Conservation (phyloP, 768 basidiomycete species). For the Coprinellus micaceus region DNA sequence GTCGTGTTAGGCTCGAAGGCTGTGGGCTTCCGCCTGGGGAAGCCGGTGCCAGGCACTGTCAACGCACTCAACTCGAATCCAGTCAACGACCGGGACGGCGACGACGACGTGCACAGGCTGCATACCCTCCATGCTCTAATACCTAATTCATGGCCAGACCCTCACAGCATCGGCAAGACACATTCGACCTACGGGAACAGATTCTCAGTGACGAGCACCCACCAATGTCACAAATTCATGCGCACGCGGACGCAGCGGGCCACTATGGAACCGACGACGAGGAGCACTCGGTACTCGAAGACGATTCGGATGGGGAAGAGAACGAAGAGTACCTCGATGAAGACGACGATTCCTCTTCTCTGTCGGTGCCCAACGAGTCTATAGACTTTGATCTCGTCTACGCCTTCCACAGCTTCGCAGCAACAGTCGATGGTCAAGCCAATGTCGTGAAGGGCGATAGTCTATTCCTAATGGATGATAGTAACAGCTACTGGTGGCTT, state of each 20-base stretch:
- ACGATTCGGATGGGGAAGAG: slow-evolving; percentile 75
- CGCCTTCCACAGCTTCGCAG: slow-evolving; percentile 93
- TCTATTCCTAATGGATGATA: slow-evolving; percentile 94
- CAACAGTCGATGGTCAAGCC: slow-evolving; percentile 97
- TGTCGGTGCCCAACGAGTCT: slow-evolving; percentile 86
- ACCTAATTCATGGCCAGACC: slow-evolving; percentile 1
- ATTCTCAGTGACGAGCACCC: slow-evolving; percentile 49
- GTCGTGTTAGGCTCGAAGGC: too few species aligned
- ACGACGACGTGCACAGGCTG: background rate
- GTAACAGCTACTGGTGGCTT: slow-evolving; percentile 99
- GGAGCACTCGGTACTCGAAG: slow-evolving; percentile 82
- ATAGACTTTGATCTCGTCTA: slow-evolving; percentile 94
- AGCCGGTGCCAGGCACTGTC: too few species aligned
- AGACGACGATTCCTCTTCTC: slow-evolving; percentile 73
- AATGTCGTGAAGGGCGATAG: slow-evolving; percentile 98
- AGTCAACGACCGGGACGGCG: background rate
- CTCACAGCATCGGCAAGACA: slow-evolving; percentile 41
- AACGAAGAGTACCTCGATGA: slow-evolving; percentile 69
- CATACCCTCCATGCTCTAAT: background rate
- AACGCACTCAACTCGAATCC: too few species aligned
- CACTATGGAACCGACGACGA: slow-evolving; percentile 51
- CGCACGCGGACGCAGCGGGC: slow-evolving; percentile 41
- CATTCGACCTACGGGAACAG: slow-evolving; percentile 69
- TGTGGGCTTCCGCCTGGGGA: too few species aligned
- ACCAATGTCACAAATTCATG: slow-evolving; percentile 42